Conservation (phyloP, 805 yeast species). For the Pichia insulana region DNA sequence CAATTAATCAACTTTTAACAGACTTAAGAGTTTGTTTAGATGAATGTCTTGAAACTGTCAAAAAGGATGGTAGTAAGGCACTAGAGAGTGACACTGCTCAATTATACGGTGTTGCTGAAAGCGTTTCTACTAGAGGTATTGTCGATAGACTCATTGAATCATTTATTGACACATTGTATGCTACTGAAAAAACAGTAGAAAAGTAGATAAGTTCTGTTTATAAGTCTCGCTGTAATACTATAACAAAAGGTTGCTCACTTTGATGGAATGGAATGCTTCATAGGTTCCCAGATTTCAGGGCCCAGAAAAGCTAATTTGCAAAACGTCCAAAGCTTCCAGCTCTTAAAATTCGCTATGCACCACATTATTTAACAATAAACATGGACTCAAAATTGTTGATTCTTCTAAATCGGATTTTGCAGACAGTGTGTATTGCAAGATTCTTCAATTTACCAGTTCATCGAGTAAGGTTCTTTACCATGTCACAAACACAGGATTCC, state of each 20-base stretch:
- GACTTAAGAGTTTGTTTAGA: conserved; percentile 40
- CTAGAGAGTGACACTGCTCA: conserved; percentile 65
- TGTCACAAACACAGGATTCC: background rate
- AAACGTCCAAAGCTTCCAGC: no score
- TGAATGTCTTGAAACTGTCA: conserved; percentile 28
- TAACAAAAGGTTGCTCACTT: conserved; percentile 29
- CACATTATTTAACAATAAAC: no score
- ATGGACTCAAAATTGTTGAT: background rate
- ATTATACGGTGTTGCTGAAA: conserved; percentile 92
- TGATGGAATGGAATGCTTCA: conserved; percentile 82
- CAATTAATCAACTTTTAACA: conserved; percentile 48
- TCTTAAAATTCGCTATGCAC: no score
- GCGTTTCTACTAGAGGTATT: conserved; percentile 72
- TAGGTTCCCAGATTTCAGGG: conserved; percentile 70
- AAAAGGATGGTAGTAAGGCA: conserved; percentile 6
- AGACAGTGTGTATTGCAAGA: no score
- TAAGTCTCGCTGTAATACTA: background rate
- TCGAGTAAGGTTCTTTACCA: no score
- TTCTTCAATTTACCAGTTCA: no score
- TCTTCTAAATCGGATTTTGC: no score
- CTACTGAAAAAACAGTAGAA: conserved; percentile 24
- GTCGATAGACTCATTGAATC: conserved; percentile 74
- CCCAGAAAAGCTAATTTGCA: no score
- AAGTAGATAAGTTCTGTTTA: background rate
- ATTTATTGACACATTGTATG: conserved; percentile 75